Evolutionary conservation across 2,329 filamentous ascomycete species (phyloP).

Genomic region (Fusarium anguioides): DNA sequence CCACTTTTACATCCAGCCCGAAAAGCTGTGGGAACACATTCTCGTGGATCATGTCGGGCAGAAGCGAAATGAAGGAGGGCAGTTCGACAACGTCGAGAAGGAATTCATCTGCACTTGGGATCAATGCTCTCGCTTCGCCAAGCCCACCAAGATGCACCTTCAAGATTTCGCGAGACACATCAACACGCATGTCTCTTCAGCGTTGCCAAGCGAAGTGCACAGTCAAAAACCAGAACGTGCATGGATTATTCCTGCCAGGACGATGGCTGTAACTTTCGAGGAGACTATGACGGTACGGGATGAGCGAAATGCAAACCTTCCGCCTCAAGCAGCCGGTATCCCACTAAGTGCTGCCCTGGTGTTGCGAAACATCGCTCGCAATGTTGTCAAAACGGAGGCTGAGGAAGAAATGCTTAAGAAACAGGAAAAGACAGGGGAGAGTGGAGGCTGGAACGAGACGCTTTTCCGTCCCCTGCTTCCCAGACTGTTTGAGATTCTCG

Average conservation of each 20-base stretch:
- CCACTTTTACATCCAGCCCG: conserved; percentile 70
- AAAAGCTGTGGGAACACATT: conserved; percentile 79
- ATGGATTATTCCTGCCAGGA: conserved; percentile 67
- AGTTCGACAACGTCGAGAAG: conserved; percentile 65
- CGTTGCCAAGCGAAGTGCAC: conserved; percentile 44
- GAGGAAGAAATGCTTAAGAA: conserved; percentile 65
- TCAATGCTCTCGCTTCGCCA: conserved; percentile 68
- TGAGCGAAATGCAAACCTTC: conserved; percentile 67
- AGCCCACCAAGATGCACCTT: conserved; percentile 58
- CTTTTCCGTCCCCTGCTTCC: conserved; percentile 74
- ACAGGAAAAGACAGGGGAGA: conserved; percentile 58
- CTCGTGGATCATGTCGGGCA: conserved; percentile 71
- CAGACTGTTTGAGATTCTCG: conserved; percentile 75
- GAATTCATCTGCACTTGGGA: conserved; percentile 74
- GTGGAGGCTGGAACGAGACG: conserved; percentile 72
- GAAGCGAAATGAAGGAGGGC: conserved; percentile 64
- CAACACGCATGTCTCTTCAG: conserved; percentile 72
- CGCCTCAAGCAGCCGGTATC: conserved; percentile 76
- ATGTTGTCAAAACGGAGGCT: conserved; percentile 69
- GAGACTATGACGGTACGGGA: conserved; percentile 67
- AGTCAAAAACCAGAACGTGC: conserved; percentile 41
- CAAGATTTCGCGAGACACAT: conserved; percentile 70
- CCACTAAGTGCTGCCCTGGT: conserved; percentile 83
- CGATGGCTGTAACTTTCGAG: conserved; percentile 64
- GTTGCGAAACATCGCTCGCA: conserved; percentile 80